A percentile compares a stretch with the other conserved stretches of the same genome.
Conservation (phyloP, 2,329 filamentous ascomycete species). For the Aspergillus caelatus region DNA sequence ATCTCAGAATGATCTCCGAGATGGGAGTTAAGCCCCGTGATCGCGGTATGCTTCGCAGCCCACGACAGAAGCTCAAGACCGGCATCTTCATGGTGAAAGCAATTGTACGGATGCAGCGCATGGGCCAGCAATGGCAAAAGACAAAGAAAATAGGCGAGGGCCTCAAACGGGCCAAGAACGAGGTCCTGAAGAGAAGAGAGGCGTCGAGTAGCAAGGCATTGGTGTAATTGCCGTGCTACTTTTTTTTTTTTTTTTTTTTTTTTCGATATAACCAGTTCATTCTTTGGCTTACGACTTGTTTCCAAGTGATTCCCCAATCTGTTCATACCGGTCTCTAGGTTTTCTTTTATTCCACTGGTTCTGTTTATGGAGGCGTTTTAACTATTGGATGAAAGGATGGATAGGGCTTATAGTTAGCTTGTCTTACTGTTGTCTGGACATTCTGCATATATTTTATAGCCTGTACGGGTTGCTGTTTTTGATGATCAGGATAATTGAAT, state of each 20-base stretch:
- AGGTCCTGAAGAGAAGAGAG: slow-evolving; percentile 43
- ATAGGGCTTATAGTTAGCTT: neutral
- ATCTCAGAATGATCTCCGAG: slow-evolving; percentile 80
- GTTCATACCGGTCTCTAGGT: slow-evolving; percentile 10
- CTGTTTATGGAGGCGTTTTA: slow-evolving; percentile 17
- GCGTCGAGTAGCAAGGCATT: slow-evolving; percentile 25
- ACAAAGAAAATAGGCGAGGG: slow-evolving; percentile 48
- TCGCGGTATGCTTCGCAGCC: slow-evolving; percentile 32
- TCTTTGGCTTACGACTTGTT: neutral
- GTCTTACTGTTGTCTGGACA: neutral
- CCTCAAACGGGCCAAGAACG: slow-evolving; percentile 46
- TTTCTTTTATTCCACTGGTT: slow-evolving; percentile 14
- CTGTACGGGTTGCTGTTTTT: slow-evolving; percentile 3
- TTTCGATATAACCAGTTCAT: neutral
- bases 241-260: slow-evolving; percentile 16
- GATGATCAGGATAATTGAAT: slow-evolving; percentile 16
- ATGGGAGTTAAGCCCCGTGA: slow-evolving; percentile 68
- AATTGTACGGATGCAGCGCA: slow-evolving; percentile 48
- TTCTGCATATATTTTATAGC: slow-evolving; percentile 7
- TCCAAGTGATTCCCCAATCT: slow-evolving; percentile 12
- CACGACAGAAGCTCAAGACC: slow-evolving; percentile 46
- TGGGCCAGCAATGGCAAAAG: slow-evolving; percentile 49
- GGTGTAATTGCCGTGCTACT: slow-evolving; percentile 11
- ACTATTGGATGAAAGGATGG: slow-evolving; percentile 10
- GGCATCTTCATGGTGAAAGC: slow-evolving; percentile 48